Evolutionary conservation across 164 flowering plant species (phyloP), one percentile per base, ranked within the genome.

Genomic region (Tinospora cordifolia): DNA sequence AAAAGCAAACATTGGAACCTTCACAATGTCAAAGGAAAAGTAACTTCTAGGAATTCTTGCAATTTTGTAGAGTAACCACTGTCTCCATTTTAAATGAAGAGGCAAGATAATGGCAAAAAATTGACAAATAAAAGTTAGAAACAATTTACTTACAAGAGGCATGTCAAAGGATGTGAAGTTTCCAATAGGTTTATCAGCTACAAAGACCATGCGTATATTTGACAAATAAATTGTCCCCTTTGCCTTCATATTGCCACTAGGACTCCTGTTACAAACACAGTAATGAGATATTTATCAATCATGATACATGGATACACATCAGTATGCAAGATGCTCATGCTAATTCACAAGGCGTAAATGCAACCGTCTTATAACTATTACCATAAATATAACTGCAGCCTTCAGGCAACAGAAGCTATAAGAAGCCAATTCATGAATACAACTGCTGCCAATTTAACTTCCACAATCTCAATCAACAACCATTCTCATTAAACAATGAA

Each of bases 201-300:
- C 97, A 80, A 91, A 91, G 68, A 93, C 96, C 89, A 93, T 86
- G 41, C 98, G 87, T 11, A 93, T 78, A 49, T 93, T 91, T 63
- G 98, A 93, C 81, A 93, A 76, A 82, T 87, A 93, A 67, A 93
- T 82, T 38, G 82, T 87, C 24, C 98, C 98, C 83, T 82, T 91
- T 0, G 91, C 84, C 77, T 90, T 90, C 7, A 87, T 80, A 27
- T 73, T 75, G 51, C 88, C 97, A 5, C 86, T 87, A 47, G 76
- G 75, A 74, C 76, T 13, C 41, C 94, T 88, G 83, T 65, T 67
- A 54, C 26, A 30, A 63, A 46, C 1, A 64, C 22, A 72, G 34
- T 60, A 24, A 60, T n/a, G 63, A 9, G 21, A n/a, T n/a, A 51
- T 14, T 8, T 22, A 51, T 51, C 15, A 51, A 14, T 51, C n/a